Percentiles rank a stretch among this genome's conserved stretches.
Conservation (phyloP, 1,284 basidiomycete species). For the Papiliotrema laurentii region DNA sequence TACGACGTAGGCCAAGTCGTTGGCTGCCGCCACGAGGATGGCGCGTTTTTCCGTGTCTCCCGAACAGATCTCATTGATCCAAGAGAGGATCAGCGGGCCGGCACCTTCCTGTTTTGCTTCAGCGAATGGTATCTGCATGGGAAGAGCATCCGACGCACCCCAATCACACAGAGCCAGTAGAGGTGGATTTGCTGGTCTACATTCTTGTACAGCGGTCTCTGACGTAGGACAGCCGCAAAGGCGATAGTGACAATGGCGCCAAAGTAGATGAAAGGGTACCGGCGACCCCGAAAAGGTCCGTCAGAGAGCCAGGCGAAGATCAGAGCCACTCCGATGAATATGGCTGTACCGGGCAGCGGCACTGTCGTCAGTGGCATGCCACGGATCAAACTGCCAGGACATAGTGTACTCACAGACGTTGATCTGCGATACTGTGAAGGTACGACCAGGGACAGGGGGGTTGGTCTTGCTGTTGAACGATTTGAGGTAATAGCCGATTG, state of each 20-base stretch:
- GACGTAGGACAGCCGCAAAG: slow-evolving; percentile 19
- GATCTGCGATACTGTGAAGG: slow-evolving; percentile 31
- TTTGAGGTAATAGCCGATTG: slow-evolving; percentile 40
- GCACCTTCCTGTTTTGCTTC: slow-evolving; percentile 9
- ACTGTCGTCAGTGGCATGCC: slow-evolving; percentile 7
- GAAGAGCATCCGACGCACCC: background rate
- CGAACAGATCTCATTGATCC: slow-evolving; percentile 35
- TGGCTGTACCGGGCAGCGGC: slow-evolving; percentile 26
- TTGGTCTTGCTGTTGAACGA: slow-evolving; percentile 29
- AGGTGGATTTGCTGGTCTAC: slow-evolving; percentile 22
- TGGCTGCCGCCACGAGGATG: slow-evolving; percentile 32
- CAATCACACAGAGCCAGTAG: slow-evolving; percentile 24
- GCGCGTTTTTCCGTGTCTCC: slow-evolving; percentile 36
- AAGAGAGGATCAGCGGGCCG: slow-evolving; percentile 22
- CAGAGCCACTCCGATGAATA: slow-evolving; percentile 28
- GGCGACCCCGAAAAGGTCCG: slow-evolving; percentile 24
- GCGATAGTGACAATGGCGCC: slow-evolving; percentile 25
- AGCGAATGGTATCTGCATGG: background rate
- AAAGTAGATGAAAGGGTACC: slow-evolving; percentile 36
- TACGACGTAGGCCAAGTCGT: slow-evolving; percentile 40
- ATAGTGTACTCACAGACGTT: slow-evolving; percentile 17
- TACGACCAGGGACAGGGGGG: slow-evolving; percentile 29
- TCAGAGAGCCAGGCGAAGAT: slow-evolving; percentile 36
- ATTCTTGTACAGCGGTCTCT: slow-evolving; percentile 31
- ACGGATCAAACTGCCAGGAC: background rate